Percentiles rank a stretch among this genome's conserved stretches.
These are phyloP conservation scores for Chrysanthemum seticuspe DNA, from an alignment of 129 eudicot genomes.

Conservation along the genomic window DNA sequence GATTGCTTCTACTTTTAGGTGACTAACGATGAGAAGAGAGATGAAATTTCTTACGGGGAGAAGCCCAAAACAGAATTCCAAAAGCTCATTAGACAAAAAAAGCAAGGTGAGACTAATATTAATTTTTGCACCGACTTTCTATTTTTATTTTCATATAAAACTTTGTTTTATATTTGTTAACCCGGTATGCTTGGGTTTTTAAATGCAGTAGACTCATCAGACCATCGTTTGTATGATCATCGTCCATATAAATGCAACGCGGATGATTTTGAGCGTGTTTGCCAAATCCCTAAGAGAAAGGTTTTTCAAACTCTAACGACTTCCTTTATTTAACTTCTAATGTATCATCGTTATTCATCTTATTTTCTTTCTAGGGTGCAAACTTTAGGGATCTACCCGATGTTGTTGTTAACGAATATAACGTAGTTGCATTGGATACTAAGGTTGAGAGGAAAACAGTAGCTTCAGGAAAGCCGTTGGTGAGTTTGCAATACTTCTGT, in stretches of 20 bases:
- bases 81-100: slow-evolving; percentile 44
- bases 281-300: neutral
- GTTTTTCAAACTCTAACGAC: neutral
- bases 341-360: neutral
- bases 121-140: too few species aligned
- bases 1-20: slow-evolving; percentile 35
- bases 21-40: slow-evolving; percentile 44
- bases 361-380: neutral
- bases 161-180: too few species aligned
- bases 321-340: too few species aligned
- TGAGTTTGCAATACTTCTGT: neutral
- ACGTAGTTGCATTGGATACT: neutral
- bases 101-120: slow-evolving; percentile 37
- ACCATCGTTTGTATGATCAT: neutral
- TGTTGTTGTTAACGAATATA: neutral
- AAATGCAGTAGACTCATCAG: neutral
- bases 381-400: neutral
- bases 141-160: too few species aligned
- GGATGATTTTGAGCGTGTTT: neutral
- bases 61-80: slow-evolving; percentile 56
- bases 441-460: too few species aligned
- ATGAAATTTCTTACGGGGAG: slow-evolving; percentile 46
- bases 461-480: neutral
- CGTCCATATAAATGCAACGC: neutral
- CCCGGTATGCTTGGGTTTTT: neutral